These are phyloP conservation scores for Ceratobasidium sp. DNA, from an alignment of 1,284 basidiomycete genomes.

Conservation along the genomic window DNA sequence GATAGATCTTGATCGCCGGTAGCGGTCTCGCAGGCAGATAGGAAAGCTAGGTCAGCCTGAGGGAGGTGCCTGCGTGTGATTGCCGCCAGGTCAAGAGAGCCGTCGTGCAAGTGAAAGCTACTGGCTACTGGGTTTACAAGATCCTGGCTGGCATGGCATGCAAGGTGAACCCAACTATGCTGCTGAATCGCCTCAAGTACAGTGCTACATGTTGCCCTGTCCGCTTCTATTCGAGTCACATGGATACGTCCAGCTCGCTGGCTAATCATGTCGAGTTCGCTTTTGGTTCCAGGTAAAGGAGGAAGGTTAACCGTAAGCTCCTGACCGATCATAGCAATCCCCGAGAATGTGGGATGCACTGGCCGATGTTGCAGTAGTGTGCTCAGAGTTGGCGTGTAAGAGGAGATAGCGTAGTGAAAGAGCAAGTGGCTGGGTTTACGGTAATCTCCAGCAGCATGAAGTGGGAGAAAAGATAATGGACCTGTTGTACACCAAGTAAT, in stretches of 20 bases:
- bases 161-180: constrained; percentile 22
- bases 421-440: constrained; percentile 14
- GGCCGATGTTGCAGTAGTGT: background rate
- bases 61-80: background rate
- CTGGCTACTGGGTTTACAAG: background rate
- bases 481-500: constrained; percentile 55
- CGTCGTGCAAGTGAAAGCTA: background rate
- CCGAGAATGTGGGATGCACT: background rate
- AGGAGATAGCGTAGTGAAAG: constrained; percentile 47
- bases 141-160: constrained; percentile 12
- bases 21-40: constrained; percentile 40
- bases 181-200: constrained; percentile 4
- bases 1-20: constrained; percentile 14
- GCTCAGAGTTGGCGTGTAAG: constrained; percentile 49
- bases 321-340: background rate
- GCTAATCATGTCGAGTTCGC: background rate
- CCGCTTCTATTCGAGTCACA: background rate
- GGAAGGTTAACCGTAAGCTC: background rate
- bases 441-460: constrained; percentile 53
- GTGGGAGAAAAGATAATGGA: constrained; percentile 51
- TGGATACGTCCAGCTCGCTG: background rate
- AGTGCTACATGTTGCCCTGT: background rate
- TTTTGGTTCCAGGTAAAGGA: background rate
- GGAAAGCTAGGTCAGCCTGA: constrained; percentile 20
- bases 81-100: background rate